phyloP scores from a whole-genome alignment of 805 yeast genomes.

The Spathaspora sp. region DNA sequence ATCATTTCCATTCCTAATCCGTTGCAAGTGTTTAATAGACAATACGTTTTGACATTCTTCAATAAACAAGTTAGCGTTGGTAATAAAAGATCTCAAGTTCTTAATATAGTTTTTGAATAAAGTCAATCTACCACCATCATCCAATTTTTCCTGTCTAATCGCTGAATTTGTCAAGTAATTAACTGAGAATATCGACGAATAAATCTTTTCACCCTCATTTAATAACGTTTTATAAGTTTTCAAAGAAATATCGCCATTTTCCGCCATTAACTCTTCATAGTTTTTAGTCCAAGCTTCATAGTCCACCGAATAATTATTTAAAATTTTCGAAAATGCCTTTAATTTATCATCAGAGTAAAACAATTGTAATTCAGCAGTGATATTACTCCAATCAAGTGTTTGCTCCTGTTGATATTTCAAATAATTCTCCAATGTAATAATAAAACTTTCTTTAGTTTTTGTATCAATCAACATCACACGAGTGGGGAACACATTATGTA shows the following conservation, averaged over 20 bases:
- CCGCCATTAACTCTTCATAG: constrained; percentile 37
- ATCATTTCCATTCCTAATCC: constrained; percentile 38
- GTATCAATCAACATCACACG: constrained; percentile 38
- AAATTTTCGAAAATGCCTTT: constrained; percentile 26
- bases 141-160: constrained; percentile 4
- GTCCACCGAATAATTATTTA: constrained; percentile 41
- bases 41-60: constrained; percentile 53
- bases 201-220: constrained; percentile 53
- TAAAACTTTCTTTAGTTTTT: constrained; percentile 27
- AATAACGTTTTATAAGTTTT: constrained; percentile 42
- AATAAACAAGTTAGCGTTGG: constrained; percentile 47
- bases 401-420: constrained; percentile 18
- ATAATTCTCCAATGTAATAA: constrained; percentile 26
- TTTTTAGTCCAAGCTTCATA: constrained; percentile 50
- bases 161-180: constrained; percentile 9
- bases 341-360: constrained; percentile 54
- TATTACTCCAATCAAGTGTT: background rate
- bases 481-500: constrained; percentile 51
- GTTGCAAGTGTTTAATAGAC: constrained; percentile 48
- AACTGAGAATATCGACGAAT: constrained; percentile 31
- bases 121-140: constrained; percentile 1
- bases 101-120: constrained; percentile 10
- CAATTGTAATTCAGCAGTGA: constrained; percentile 38
- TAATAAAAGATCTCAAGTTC: constrained; percentile 40
- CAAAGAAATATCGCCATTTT: constrained; percentile 44